Evolutionary conservation across 169 alveolate species (phyloP).

Genomic region (Plasmodium coatneyi): DNA sequence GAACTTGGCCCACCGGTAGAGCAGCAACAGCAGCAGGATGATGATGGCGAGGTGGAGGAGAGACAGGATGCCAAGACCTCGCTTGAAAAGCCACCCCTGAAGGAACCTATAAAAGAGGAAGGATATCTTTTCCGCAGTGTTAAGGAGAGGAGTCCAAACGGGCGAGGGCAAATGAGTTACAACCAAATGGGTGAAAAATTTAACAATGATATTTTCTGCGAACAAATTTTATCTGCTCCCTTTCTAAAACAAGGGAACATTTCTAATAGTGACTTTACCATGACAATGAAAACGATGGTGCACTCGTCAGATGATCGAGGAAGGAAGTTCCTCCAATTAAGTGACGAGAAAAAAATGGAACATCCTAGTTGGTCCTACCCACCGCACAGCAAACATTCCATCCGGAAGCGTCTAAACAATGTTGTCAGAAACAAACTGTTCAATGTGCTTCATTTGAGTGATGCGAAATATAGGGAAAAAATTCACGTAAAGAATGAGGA

Average conservation of each 20-base stretch:
- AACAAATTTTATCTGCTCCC: not conserved
- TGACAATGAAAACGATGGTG: not conserved
- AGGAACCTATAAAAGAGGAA: not conserved
- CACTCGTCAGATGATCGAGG: not conserved
- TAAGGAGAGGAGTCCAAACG: not conserved
- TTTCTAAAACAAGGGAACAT: not conserved
- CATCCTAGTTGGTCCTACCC: not conserved
- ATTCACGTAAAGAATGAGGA: not conserved
- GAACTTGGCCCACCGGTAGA: not conserved
- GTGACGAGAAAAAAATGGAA: not conserved
- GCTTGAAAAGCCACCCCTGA: not conserved
- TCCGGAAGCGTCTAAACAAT: not conserved
- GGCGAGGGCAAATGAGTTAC: not conserved
- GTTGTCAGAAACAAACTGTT: conserved; percentile 9
- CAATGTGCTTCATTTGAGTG: not conserved
- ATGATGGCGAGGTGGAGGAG: not conserved
- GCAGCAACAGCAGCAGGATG: not conserved
- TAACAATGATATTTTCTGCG: not conserved
- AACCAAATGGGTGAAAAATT: not conserved
- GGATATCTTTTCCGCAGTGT: not conserved
- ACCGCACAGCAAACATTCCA: not conserved
- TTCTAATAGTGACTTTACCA: conserved; percentile 1
- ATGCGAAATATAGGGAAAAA: conserved; percentile 4
- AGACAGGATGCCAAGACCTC: not conserved
- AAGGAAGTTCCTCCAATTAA: not conserved